These are phyloP conservation scores for Penicillium sp. DNA, from an alignment of 2,329 filamentous ascomycete species.

Conservation along the genomic window DNA sequence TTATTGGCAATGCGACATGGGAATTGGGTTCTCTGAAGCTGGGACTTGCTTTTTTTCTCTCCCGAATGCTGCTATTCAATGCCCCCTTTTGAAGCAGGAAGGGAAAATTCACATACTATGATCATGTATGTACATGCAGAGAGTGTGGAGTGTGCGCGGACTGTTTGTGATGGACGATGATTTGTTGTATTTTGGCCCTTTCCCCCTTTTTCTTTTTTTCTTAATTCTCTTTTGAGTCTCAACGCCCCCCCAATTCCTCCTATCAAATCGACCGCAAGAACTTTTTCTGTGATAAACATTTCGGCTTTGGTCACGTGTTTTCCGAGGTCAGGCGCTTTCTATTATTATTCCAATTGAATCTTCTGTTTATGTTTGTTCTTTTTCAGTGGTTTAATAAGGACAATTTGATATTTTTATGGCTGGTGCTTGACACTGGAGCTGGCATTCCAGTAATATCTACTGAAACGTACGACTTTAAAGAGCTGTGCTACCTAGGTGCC, in stretches of 20 bases:
- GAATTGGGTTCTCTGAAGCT: constrained; percentile 6
- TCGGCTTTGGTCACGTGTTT: background rate
- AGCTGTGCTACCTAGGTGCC: too few species aligned
- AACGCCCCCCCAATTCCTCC: background rate
- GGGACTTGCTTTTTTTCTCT: background rate
- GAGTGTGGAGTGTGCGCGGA: background rate
- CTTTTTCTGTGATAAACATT: background rate
- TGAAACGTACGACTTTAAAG: too few species aligned
- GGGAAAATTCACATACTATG: background rate
- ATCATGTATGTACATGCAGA: background rate
- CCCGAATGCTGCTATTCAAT: background rate
- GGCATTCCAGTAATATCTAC: background rate
- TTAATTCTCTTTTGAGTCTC: background rate
- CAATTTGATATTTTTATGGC: background rate
- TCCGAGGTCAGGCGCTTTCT: background rate
- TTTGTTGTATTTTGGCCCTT: background rate
- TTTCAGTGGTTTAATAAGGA: background rate
- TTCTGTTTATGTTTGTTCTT: background rate
- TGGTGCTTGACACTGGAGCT: background rate
- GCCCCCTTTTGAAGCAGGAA: background rate
- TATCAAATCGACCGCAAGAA: background rate
- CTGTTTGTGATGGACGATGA: background rate
- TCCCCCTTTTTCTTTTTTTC: background rate
- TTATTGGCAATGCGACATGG: constrained; percentile 23
- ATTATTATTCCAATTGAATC: background rate